Percentiles rank a stretch among this genome's conserved stretches.
phyloP scores from a whole-genome alignment of 805 yeast genomes.

The Candida maesae region DNA sequence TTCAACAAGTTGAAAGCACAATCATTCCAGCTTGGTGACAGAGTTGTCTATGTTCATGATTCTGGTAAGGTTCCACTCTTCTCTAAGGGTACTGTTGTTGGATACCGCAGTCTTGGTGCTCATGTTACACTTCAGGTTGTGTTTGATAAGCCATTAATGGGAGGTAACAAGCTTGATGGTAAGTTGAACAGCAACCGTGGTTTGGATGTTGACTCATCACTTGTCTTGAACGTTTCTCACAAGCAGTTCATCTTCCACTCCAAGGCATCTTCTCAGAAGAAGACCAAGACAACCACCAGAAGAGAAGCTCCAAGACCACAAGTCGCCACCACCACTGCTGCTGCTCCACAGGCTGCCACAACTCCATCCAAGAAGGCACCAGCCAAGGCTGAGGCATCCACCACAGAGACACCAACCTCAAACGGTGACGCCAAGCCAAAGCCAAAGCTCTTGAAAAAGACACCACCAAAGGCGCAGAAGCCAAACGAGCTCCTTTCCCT shows the following conservation, averaged over 20 bases:
- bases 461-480: slow-evolving; percentile 17
- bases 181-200: slow-evolving; percentile 79
- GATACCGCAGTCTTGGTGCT: slow-evolving; percentile 58
- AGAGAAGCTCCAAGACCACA: slow-evolving; percentile 22
- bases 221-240: slow-evolving; percentile 72
- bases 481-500: slow-evolving; percentile 42
- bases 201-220: slow-evolving; percentile 72
- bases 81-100: slow-evolving; percentile 86
- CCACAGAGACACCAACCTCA: slow-evolving; percentile 11
- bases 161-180: slow-evolving; percentile 81
- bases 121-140: slow-evolving; percentile 63
- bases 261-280: slow-evolving; percentile 45
- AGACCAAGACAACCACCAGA: no score
- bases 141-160: slow-evolving; percentile 78
- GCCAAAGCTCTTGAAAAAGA: slow-evolving; percentile 1
- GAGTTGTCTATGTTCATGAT: slow-evolving; percentile 79
- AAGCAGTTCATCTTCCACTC: slow-evolving; percentile 76
- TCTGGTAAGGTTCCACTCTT: slow-evolving; percentile 88
- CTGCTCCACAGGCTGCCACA: not conserved
- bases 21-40: slow-evolving; percentile 79
- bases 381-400: slow-evolving; percentile 16
- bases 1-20: slow-evolving; percentile 70
- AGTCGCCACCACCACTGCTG: slow-evolving; percentile 29
- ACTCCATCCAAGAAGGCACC: slow-evolving; percentile 20
- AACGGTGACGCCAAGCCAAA: slow-evolving; percentile 10